These are phyloP conservation scores for Trichoderma semiorbis DNA, from an alignment of 2,329 filamentous ascomycete species.

Conservation along the genomic window DNA sequence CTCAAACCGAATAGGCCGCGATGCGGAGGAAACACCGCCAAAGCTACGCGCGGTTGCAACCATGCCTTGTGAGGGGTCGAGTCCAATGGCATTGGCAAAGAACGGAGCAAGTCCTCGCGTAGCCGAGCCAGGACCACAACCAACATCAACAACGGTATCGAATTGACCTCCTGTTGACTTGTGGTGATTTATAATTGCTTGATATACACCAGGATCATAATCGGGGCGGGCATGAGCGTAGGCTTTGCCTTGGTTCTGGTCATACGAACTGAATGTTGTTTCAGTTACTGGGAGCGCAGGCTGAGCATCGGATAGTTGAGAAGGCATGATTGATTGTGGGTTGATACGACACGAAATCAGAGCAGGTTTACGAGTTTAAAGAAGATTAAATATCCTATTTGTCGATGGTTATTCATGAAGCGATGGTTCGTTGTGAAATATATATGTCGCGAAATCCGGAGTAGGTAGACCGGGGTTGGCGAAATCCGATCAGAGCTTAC, in stretches of 20 bases:
- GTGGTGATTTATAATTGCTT: conserved; percentile 44
- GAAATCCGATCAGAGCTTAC: neutral
- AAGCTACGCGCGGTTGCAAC: neutral
- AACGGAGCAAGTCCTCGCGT: conserved; percentile 24
- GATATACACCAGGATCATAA: conserved; percentile 35
- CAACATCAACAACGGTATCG: conserved; percentile 48
- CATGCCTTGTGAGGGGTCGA: neutral
- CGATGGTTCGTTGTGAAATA: neutral
- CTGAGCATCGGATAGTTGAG: neutral
- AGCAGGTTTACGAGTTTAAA: neutral
- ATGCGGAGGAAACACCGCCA: neutral
- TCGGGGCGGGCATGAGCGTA: conserved; percentile 42
- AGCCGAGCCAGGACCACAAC: conserved; percentile 54
- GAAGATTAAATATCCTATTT: neutral
- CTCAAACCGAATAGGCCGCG: neutral
- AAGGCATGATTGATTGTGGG: neutral
- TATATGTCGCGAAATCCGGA: neutral
- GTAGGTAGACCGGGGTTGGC: neutral
- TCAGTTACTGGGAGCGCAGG: conserved; percentile 4
- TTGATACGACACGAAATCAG: neutral
- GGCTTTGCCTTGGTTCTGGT: conserved; percentile 36
- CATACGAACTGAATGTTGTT: conserved; percentile 46
- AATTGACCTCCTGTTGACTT: conserved; percentile 42
- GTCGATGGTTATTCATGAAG: neutral
- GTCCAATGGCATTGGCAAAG: neutral